Conservation (phyloP, 2,329 filamentous ascomycete genomes). For the Canariomyces notabilis region DNA sequence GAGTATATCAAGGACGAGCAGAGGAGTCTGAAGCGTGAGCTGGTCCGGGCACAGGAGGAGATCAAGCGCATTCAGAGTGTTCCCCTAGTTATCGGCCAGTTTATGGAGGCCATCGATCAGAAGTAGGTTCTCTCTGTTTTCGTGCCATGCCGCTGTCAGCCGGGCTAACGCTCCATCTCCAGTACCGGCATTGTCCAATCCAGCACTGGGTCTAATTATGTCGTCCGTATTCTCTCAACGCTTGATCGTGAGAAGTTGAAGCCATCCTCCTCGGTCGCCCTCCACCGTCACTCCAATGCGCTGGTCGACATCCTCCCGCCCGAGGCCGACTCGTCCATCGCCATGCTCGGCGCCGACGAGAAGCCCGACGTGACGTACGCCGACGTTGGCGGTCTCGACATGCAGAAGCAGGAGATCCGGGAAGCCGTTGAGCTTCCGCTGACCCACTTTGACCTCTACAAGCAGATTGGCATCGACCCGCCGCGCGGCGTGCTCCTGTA, state of each 20-base stretch:
- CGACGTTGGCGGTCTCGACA: slow-evolving; percentile 94
- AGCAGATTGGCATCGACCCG: slow-evolving; percentile 97
- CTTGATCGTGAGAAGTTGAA: slow-evolving; percentile 98
- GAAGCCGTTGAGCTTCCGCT: slow-evolving; percentile 95
- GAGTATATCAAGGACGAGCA: slow-evolving; percentile 99
- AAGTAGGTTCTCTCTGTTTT: slow-evolving; percentile 55
- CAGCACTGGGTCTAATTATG: slow-evolving; percentile 97
- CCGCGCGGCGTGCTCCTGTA: slow-evolving; percentile 94
- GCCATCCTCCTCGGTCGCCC: slow-evolving; percentile 92
- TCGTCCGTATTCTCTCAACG: slow-evolving; percentile 95
- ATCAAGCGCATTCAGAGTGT: slow-evolving; percentile 99
- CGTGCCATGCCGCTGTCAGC: slow-evolving; percentile 5
- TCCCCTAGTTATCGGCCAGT: slow-evolving; percentile 95
- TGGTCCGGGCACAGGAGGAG: slow-evolving; percentile 95
- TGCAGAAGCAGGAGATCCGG: slow-evolving; percentile 99
- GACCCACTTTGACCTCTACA: slow-evolving; percentile 97
- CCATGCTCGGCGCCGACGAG: slow-evolving; percentile 93
- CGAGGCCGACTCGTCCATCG: slow-evolving; percentile 96
- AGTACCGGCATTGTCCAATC: slow-evolving; percentile 98
- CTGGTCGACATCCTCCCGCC: slow-evolving; percentile 98
- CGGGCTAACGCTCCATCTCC: slow-evolving; percentile 10
- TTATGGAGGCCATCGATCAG: slow-evolving; percentile 99
- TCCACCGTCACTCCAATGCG: slow-evolving; percentile 97
- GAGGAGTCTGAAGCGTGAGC: slow-evolving; percentile 91
- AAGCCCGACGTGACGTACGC: slow-evolving; percentile 98